These are phyloP conservation scores for Penicillium sp. DNA, from an alignment of 2,329 filamentous ascomycete genomes.

Conservation along the genomic window DNA sequence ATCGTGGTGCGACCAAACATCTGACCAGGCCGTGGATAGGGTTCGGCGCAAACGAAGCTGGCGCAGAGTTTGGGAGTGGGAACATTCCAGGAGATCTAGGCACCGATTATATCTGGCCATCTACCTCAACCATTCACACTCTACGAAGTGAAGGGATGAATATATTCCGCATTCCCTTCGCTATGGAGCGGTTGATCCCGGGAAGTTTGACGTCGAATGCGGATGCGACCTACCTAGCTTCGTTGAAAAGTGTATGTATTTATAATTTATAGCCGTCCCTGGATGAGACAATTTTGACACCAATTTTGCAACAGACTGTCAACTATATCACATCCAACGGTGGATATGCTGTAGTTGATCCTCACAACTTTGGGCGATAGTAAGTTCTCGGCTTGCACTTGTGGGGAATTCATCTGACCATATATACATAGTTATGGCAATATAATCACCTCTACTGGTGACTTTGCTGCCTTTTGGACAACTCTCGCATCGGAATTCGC, in stretches of 20 bases:
- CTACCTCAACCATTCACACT: constrained; percentile 21
- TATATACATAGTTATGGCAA: constrained; percentile 15
- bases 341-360: constrained; percentile 56
- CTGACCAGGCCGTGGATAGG: constrained; percentile 23
- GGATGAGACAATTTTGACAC: not conserved
- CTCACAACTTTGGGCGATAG: constrained; percentile 59
- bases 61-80: constrained; percentile 18
- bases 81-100: constrained; percentile 17
- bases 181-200: constrained; percentile 27
- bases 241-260: constrained; percentile 20
- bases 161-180: constrained; percentile 27
- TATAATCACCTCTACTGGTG: constrained; percentile 55
- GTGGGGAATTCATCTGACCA: not conserved
- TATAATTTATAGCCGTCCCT: not conserved
- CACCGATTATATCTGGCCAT: constrained; percentile 26
- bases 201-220: constrained; percentile 18
- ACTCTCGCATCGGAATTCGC: constrained; percentile 57
- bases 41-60: constrained; percentile 20
- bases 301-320: constrained; percentile 26
- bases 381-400: not conserved
- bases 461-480: constrained; percentile 59
- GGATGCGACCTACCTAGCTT: constrained; percentile 23
- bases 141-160: constrained; percentile 25
- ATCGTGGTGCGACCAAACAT: not conserved
- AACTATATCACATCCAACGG: constrained; percentile 46